phyloP scores from a whole-genome alignment of 2,329 filamentous ascomycete species.

The Diaporthe amygdali region DNA sequence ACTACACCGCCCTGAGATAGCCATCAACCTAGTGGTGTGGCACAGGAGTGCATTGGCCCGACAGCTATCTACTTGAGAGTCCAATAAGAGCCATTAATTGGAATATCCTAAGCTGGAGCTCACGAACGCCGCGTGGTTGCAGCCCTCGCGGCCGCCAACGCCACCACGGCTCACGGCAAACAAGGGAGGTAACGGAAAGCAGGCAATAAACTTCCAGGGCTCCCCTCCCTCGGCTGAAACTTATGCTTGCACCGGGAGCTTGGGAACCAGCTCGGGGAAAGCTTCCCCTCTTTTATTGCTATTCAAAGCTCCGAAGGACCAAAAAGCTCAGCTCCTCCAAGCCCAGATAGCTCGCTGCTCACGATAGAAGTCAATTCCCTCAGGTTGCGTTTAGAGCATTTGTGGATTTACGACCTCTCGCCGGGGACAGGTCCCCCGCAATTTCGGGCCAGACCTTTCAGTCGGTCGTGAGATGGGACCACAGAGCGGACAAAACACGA shows the following conservation, averaged over 20 bases:
- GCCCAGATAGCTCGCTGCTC: not conserved
- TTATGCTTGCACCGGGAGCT: not conserved
- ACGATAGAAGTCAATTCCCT: not conserved
- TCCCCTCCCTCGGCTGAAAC: conserved; percentile 22
- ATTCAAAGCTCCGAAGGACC: not conserved
- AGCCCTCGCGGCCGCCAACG: not conserved
- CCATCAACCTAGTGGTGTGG: not conserved
- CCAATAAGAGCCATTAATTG: not conserved
- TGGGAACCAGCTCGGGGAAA: not conserved
- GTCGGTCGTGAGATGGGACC: not conserved
- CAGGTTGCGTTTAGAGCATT: not conserved
- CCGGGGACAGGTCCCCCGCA: conserved; percentile 1
- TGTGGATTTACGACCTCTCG: not conserved
- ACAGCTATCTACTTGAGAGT: not conserved
- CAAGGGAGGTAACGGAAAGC: not conserved
- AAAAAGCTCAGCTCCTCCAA: not conserved
- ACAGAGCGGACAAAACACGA: not conserved
- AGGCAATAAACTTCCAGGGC: not conserved
- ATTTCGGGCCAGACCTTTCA: not conserved
- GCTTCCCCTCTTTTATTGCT: not conserved
- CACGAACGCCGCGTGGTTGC: conserved; percentile 18
- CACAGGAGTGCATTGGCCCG: not conserved
- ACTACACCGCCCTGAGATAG: conserved; percentile 8
- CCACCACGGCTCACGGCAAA: conserved; percentile 2
- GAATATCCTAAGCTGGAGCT: not conserved